phyloP scores from a whole-genome alignment of 192 early-diverging fungal genomes.

The Fimicolochytrium jonesii region DNA sequence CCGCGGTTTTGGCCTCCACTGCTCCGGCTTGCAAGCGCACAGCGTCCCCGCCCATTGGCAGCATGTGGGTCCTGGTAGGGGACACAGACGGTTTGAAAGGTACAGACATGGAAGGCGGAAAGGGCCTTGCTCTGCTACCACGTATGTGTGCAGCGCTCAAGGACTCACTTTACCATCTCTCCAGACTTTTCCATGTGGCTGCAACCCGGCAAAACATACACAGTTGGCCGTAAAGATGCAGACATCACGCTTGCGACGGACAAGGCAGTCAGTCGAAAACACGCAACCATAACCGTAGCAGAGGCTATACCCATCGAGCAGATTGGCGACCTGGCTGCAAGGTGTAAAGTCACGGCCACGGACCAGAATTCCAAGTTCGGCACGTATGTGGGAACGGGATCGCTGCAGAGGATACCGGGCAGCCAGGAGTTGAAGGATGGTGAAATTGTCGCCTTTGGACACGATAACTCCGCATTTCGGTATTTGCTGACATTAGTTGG shows the following conservation, averaged over 20 bases:
- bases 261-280: constrained; percentile 14
- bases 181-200: constrained; percentile 1
- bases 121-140: no score
- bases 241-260: constrained; percentile 14
- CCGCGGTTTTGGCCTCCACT: no score
- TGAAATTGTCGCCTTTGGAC: constrained; percentile 16
- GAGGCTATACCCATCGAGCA: background rate
- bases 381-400: constrained; percentile 9
- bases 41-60: no score
- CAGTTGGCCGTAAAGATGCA: constrained; percentile 5
- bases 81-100: no score
- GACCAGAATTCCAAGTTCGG: constrained; percentile 23
- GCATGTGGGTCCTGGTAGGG: no score
- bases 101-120: no score
- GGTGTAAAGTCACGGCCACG: background rate
- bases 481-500: no score
- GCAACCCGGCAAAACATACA: background rate
- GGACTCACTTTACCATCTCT: no score
- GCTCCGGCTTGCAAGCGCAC: no score
- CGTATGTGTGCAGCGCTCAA: no score
- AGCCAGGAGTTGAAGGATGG: background rate
- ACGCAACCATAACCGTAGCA: constrained; percentile 5
- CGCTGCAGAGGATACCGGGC: background rate
- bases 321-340: background rate
- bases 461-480: constrained; percentile 8